Percentiles rank a stretch among this genome's conserved stretches.
phyloP scores from a whole-genome alignment of 345 rosid genomes.

The Hirschfeldia incana region DNA sequence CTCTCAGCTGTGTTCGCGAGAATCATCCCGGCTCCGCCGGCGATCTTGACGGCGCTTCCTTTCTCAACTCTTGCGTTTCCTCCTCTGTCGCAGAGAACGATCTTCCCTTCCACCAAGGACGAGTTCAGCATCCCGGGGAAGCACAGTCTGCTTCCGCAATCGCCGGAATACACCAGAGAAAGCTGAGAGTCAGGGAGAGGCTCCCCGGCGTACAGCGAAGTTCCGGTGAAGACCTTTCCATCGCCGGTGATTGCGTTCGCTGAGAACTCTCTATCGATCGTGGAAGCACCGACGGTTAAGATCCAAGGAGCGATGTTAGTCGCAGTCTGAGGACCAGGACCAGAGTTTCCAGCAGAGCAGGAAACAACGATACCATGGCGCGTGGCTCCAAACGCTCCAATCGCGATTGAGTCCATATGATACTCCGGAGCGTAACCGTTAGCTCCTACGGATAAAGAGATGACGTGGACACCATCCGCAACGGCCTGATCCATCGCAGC shows the following conservation, averaged over 20 bases:
- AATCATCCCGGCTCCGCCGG: not conserved
- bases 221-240: not conserved
- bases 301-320: not conserved
- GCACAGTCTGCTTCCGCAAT: not conserved
- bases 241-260: not conserved
- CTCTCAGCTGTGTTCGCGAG: not conserved
- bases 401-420: slow-evolving; percentile 56
- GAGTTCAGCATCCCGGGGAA: not conserved
- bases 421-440: slow-evolving; percentile 71
- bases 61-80: not conserved
- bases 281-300: not conserved
- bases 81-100: slow-evolving; percentile 1
- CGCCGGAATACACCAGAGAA: not conserved
- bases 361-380: not conserved
- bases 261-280: not conserved
- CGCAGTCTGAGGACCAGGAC: not conserved
- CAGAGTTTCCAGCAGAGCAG: not conserved
- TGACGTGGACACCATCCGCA: slow-evolving; percentile 77
- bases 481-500: slow-evolving; percentile 92
- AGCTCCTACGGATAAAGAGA: slow-evolving; percentile 82
- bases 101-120: not conserved
- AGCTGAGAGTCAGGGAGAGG: not conserved
- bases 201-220: not conserved
- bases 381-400: not conserved
- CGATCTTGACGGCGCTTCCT: not conserved